These are phyloP conservation scores for Kazachstania taianensis DNA, from an alignment of 805 yeast species.

Conservation along the genomic window DNA sequence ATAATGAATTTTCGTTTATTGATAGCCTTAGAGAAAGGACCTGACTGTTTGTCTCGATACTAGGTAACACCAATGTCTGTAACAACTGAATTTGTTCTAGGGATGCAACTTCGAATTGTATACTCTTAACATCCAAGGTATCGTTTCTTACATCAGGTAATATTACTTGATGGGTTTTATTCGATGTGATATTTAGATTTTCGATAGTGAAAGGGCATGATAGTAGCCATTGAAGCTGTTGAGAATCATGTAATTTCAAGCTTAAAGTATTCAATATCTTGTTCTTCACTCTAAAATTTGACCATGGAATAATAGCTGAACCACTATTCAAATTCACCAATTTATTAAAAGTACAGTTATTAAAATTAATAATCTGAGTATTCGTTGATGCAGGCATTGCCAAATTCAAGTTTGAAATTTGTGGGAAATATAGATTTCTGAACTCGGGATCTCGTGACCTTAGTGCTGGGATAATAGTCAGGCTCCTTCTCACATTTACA, in stretches of 20 bases:
- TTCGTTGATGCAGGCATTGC: conserved; percentile 4
- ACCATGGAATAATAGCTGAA: conserved; percentile 17
- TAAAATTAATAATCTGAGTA: conserved; percentile 9
- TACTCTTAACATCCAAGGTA: background rate
- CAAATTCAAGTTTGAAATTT: conserved; percentile 9
- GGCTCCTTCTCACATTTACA: conserved; percentile 5
- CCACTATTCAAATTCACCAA: conserved; percentile 9
- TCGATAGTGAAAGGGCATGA: conserved; percentile 10
- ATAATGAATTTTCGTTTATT: conserved; percentile 8
- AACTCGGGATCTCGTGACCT: conserved; percentile 14
- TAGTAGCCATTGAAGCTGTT: conserved; percentile 17
- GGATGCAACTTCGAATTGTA: conserved; percentile 7
- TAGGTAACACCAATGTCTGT: conserved; percentile 12
- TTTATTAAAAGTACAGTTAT: conserved; percentile 13
- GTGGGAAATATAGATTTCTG: conserved; percentile 12
- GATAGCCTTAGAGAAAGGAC: conserved; percentile 5
- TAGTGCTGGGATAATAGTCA: conserved; percentile 12
- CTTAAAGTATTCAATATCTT: background rate
- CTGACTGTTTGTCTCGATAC: background rate
- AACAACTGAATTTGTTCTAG: conserved; percentile 16
- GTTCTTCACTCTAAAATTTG: conserved; percentile 4
- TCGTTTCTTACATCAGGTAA: background rate
- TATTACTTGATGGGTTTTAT: background rate
- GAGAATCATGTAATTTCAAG: conserved; percentile 9
- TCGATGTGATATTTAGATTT: conserved; percentile 2